Base-by-base conservation (phyloP, 352 stramenopile genomes). In the Pythium pyrilobum region DNA sequence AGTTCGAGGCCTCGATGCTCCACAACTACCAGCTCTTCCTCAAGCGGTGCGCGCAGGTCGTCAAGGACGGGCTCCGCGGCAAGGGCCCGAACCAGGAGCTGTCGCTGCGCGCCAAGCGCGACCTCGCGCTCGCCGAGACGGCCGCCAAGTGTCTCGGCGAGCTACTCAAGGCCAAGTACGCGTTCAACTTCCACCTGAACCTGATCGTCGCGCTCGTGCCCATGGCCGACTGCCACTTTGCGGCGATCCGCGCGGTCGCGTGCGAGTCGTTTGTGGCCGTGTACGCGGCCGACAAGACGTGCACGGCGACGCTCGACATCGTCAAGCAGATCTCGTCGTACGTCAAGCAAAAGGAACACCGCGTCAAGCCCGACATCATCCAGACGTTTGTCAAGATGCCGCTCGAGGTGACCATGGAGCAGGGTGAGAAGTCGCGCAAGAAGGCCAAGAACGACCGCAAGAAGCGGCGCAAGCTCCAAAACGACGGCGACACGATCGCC, bases 171-270 rank as follows among this genome's bases (percentile, higher is more conserved):
- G 77, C 73, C 56, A 95, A 95, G 56, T 92, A 87, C 54, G 52
- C 80, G 10, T 95, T 92, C 64, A 95, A 92, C 59, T 92, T 95
- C 52, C 78, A 92, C 63, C 48, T 89, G 51, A 92, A 92, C 52
- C 59, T 95, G 28, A 85, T 95, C 45, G 77, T 86, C 5, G 81
- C 81, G 23, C 64, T 95, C 25, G 80, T 95, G 29, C 84, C 84
- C 16, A 79, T 92, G 63, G 78, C 84, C 21, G 81, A 95, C 52
- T 82, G 76, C 29, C 55, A 62, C 29, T 88, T 89, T 36, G 20
- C 64, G 11, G 70, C 32, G 11, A 63, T 95, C 21, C 78, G 77
- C 27, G 53, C 64, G 8, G 68, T 72, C 16, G 80, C 75, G 31
- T 92, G 84, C 29, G 66, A 68, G 6, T 74, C 83, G 7, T 90